Evolutionary conservation across 2,329 filamentous ascomycete species (phyloP), one percentile per base, ranked within the genome.

Genomic region (Immersiporthe knoxdaviesiana): DNA sequence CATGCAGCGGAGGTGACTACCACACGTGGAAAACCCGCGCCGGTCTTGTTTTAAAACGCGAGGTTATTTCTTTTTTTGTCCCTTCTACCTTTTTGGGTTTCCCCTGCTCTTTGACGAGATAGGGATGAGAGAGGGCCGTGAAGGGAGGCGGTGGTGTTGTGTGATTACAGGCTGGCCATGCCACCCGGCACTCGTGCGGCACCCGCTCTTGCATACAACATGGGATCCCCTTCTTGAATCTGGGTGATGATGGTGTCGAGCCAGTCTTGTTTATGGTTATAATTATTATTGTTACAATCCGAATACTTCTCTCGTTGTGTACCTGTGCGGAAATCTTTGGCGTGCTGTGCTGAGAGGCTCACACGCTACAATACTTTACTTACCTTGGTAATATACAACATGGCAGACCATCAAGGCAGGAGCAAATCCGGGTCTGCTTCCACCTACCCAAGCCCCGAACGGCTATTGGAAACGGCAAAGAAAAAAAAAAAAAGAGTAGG

Each of bases 21-120:
- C 61, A 63, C 61, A 47, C 61, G 61, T 47, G 39, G 61, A 59
- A 59, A 37, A 37, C 32, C 41, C 41, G 61, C 61, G 35, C 60
- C 41, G 24, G 7, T 12, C 12, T 24, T 47, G 61, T 47, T 21
- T 37, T 32, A 59, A n/a, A 21, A 52, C 10, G n/a, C n/a, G 50
- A 27, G 50, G 2, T 6, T 27, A 10, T 50, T 24, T 24, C 44
- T 12, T 24, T 50, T 50, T n/a, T 10, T 52, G 4, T 35, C 4
- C 27, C 14, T 24, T 32, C 14, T 30, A n/a, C n/a, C n/a, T 56
- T 30, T 8, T 30, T 32, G 27, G 35, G 35, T 35, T 35, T 4
- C n/a, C n/a, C 44, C n/a, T 35, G 35, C 8, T 8, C 21, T 11
- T 10, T 27, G 50, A 16, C 50, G 50, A 44, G 16, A 5, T n/a